Conservation (phyloP, 257 asterid genomes). For the Solanum ossicruentum region DNA sequence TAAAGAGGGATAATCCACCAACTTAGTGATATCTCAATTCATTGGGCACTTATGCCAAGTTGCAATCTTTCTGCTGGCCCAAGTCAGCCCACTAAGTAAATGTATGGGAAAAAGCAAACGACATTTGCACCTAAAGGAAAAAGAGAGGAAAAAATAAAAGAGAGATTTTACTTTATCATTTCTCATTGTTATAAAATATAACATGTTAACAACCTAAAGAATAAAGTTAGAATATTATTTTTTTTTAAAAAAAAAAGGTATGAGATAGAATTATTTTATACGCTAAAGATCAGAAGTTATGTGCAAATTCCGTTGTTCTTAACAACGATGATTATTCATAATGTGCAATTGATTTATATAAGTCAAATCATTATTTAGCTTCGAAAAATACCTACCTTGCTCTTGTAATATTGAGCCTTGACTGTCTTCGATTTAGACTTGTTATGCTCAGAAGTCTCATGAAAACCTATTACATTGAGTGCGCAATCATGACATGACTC, state of each 20-base stretch:
- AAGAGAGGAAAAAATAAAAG: background rate
- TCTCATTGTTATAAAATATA: background rate
- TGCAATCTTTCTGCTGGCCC: background rate
- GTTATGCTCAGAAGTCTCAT: background rate
- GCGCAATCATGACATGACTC: background rate
- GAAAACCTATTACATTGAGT: background rate
- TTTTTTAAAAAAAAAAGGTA: too few relatives aligned
- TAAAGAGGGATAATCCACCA: conserved; percentile 12
- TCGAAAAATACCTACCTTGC: too few relatives aligned
- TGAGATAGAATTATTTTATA: too few relatives aligned
- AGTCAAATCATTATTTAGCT: background rate
- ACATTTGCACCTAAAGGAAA: background rate
- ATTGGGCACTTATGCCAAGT: conserved; percentile 9
- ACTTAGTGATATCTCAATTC: conserved; percentile 20
- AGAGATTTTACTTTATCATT: background rate
- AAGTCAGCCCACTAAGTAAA: background rate
- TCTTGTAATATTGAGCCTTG: too few relatives aligned
- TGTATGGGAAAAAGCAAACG: background rate
- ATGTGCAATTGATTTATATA: too few relatives aligned
- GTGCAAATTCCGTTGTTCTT: background rate
- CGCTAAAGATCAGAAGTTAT: background rate
- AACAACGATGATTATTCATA: background rate
- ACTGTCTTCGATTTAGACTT: too few relatives aligned
- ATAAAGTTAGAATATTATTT: too few relatives aligned
- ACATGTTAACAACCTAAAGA: too few relatives aligned